Conservation (phyloP, 306 rosid species). For the Begonia loranthoides region DNA sequence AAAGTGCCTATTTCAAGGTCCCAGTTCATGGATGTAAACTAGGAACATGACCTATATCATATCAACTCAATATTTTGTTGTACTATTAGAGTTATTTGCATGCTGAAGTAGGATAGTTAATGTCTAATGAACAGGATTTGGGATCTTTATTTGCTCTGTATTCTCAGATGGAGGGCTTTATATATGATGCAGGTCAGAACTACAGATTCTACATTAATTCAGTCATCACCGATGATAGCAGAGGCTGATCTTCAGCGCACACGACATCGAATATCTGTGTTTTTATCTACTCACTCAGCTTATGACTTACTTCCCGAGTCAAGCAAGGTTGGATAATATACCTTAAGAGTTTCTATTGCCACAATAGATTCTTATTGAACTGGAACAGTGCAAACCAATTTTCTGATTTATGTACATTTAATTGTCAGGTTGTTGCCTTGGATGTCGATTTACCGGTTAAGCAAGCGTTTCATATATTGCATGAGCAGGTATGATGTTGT, state of each 20-base stretch:
- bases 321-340: constrained; percentile 88
- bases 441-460: constrained; percentile 88
- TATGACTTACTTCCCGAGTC: constrained; percentile 98
- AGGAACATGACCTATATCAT: too few relatives aligned
- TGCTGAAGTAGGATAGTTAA: too few relatives aligned
- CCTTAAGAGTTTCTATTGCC: constrained; percentile 11
- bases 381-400: neutral
- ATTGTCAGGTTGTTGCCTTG: constrained; percentile 69
- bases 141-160: too few relatives aligned
- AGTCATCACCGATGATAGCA: constrained; percentile 53
- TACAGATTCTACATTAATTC: constrained; percentile 46
- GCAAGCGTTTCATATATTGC: constrained; percentile 92
- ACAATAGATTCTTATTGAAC: constrained; percentile 4
- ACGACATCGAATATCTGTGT: constrained; percentile 59
- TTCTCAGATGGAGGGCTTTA: constrained; percentile 2
- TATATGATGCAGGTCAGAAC: constrained; percentile 47
- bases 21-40: too few relatives aligned
- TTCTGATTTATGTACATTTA: constrained; percentile 14
- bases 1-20: too few relatives aligned
- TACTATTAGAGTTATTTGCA: too few relatives aligned
- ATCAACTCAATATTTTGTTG: too few relatives aligned
- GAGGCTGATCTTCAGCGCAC: constrained; percentile 76
- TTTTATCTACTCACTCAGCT: constrained; percentile 60
- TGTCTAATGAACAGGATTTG: too few relatives aligned
- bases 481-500: constrained; percentile 93